Percentiles rank a stretch among this genome's conserved stretches.
Conservation (phyloP, 495 filamentous ascomycete genomes). For the Staphylotrichum longicolle region DNA sequence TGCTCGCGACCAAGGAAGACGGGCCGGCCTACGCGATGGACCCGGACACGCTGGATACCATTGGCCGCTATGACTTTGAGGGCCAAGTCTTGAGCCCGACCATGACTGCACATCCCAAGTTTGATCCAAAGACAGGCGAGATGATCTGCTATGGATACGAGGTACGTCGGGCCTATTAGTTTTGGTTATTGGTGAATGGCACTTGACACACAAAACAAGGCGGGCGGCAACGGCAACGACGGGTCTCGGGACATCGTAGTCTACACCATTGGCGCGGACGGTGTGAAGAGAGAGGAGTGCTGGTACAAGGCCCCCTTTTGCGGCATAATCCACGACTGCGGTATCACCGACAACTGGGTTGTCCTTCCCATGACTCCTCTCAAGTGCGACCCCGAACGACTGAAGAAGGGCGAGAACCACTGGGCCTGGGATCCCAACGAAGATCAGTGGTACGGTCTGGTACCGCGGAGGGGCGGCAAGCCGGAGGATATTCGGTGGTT, state of each 20-base stretch:
- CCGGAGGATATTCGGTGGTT: conserved; percentile 50
- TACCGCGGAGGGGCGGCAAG: conserved; percentile 50
- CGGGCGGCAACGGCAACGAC: conserved; percentile 44
- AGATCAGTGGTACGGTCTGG: conserved; percentile 50
- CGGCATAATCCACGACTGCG: conserved; percentile 59
- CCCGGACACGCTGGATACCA: conserved; percentile 54
- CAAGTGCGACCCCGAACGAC: conserved; percentile 46
- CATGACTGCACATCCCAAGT: conserved; percentile 61
- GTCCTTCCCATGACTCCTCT: conserved; percentile 52
- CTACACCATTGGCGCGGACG: conserved; percentile 45
- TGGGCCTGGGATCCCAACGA: conserved; percentile 54
- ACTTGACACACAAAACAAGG: conserved; percentile 28
- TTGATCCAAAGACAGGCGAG: conserved; percentile 56
- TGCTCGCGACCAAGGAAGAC: conserved; percentile 56
- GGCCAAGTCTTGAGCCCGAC: conserved; percentile 53
- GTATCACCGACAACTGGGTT: conserved; percentile 51
- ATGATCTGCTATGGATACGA: conserved; percentile 54
- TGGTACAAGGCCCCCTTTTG: conserved; percentile 52
- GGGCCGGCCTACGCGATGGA: conserved; percentile 56
- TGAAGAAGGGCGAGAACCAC: conserved; percentile 54
- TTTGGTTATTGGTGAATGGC: too few relatives aligned
- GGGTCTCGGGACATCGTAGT: conserved; percentile 46
- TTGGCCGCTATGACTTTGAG: conserved; percentile 54
- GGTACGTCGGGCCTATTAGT: too few relatives aligned
- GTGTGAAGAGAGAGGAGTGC: conserved; percentile 42